Conservation (phyloP, 176 grass and related monocot species). For the Triticum turgidum region DNA sequence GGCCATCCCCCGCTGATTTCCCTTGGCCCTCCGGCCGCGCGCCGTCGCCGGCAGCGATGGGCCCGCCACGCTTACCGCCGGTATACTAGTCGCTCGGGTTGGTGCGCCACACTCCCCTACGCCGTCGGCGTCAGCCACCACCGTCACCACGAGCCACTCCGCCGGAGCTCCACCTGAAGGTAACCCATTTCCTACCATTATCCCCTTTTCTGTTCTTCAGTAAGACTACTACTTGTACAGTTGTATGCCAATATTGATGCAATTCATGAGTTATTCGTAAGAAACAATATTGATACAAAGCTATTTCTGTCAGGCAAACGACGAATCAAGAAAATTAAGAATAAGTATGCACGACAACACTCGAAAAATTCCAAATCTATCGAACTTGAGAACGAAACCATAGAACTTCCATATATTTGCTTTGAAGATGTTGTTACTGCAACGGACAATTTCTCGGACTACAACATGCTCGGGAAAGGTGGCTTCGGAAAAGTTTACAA, state of each 20-base stretch:
- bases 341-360: not conserved
- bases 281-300: not conserved
- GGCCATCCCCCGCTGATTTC: not conserved
- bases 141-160: not conserved
- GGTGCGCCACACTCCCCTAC: not conserved
- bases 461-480: slow-evolving; percentile 49
- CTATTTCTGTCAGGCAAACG: not conserved
- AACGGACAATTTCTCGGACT: slow-evolving; percentile 47
- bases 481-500: slow-evolving; percentile 52
- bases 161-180: not conserved
- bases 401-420: slow-evolving; percentile 14
- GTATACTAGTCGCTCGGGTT: not conserved
- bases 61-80: not conserved
- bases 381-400: not conserved
- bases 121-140: not conserved
- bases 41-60: not conserved
- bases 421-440: slow-evolving; percentile 28
- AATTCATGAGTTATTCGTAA: not conserved
- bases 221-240: not conserved
- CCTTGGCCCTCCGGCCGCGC: not conserved
- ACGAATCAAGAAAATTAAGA: slow-evolving; percentile 1
- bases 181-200: not conserved
- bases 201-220: not conserved
- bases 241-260: not conserved
- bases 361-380: not conserved